phyloP scores from a whole-genome alignment of 2,329 filamentous ascomycete species.

The Epichloe typhina region DNA sequence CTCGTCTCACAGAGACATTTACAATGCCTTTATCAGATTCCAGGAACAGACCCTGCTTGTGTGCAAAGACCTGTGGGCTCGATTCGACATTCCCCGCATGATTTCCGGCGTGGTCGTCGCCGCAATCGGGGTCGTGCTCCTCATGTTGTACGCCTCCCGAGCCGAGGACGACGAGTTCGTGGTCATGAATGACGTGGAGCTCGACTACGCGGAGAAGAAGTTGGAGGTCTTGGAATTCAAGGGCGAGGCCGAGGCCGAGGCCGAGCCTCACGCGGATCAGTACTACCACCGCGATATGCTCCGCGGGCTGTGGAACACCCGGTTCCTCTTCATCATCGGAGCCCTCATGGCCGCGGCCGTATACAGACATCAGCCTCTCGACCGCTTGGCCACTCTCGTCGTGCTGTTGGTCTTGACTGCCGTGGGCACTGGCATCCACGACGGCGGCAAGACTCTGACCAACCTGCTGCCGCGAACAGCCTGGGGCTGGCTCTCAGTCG shows the following conservation, averaged over 20 bases:
- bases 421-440: slow-evolving; percentile 28
- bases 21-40: slow-evolving; percentile 54
- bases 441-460: slow-evolving; percentile 28
- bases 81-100: slow-evolving; percentile 85
- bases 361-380: slow-evolving; percentile 20
- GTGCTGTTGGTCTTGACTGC: slow-evolving; percentile 26
- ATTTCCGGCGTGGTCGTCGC: slow-evolving; percentile 62
- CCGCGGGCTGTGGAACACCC: slow-evolving; percentile 22
- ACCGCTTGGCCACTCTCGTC: slow-evolving; percentile 27
- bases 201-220: slow-evolving; percentile 46
- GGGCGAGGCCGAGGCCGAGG: slow-evolving; percentile 18
- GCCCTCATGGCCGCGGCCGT: slow-evolving; percentile 16
- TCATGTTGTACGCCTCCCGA: slow-evolving; percentile 59
- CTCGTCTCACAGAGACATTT: slow-evolving; percentile 26
- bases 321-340: slow-evolving; percentile 19
- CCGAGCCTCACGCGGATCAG: slow-evolving; percentile 27
- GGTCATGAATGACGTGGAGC: slow-evolving; percentile 40
- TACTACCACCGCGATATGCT: slow-evolving; percentile 20
- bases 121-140: slow-evolving; percentile 49
- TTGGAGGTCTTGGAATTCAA: slow-evolving; percentile 33
- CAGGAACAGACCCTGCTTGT: slow-evolving; percentile 65
- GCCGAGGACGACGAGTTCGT: slow-evolving; percentile 41
- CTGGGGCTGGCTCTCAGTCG: slow-evolving; percentile 77
- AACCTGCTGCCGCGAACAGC: slow-evolving; percentile 56
- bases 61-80: slow-evolving; percentile 79